Percentiles rank a stretch among this genome's conserved stretches.
Conservation (phyloP, 2,329 filamentous ascomycete species). For the Sphaerulina vaccinii region DNA sequence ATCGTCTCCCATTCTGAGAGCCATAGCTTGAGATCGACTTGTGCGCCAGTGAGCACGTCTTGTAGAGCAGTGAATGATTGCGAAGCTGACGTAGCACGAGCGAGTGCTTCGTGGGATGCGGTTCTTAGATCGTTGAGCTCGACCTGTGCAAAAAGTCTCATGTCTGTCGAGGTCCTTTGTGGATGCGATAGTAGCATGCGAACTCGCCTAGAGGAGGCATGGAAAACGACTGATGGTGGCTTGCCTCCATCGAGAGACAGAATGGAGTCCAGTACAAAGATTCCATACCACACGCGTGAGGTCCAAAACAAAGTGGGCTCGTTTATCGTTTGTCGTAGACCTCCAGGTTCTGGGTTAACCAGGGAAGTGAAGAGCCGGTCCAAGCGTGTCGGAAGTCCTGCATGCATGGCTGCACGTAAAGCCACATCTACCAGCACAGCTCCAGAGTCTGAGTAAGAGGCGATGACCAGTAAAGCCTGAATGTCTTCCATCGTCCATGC, state of each 20-base stretch:
- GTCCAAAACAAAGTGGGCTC: not conserved
- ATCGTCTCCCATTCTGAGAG: constrained; percentile 43
- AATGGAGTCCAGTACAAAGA: constrained; percentile 54
- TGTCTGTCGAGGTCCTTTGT: constrained; percentile 49
- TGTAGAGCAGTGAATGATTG: constrained; percentile 40
- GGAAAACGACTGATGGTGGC: constrained; percentile 40
- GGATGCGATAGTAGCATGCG: constrained; percentile 47
- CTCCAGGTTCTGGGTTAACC: constrained; percentile 41
- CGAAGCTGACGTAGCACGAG: constrained; percentile 32
- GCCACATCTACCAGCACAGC: constrained; percentile 53
- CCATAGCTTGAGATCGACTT: constrained; percentile 52
- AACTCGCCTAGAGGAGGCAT: constrained; percentile 45
- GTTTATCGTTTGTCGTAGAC: not conserved
- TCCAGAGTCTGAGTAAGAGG: constrained; percentile 54
- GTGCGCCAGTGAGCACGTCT: not conserved
- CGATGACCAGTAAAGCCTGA: constrained; percentile 53
- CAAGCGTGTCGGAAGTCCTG: constrained; percentile 41
- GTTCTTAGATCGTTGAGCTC: constrained; percentile 48
- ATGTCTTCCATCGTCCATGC: constrained; percentile 47
- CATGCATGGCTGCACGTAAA: constrained; percentile 51
- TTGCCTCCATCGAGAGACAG: constrained; percentile 49
- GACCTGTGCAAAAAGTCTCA: constrained; percentile 54
- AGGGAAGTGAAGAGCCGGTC: constrained; percentile 4
- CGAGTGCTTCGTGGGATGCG: constrained; percentile 29
- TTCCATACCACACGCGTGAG: constrained; percentile 50